Evolutionary conservation across 225 moss, liverwort and hornwort genomes (phyloP).

Genomic region (Climacium dendroides): DNA sequence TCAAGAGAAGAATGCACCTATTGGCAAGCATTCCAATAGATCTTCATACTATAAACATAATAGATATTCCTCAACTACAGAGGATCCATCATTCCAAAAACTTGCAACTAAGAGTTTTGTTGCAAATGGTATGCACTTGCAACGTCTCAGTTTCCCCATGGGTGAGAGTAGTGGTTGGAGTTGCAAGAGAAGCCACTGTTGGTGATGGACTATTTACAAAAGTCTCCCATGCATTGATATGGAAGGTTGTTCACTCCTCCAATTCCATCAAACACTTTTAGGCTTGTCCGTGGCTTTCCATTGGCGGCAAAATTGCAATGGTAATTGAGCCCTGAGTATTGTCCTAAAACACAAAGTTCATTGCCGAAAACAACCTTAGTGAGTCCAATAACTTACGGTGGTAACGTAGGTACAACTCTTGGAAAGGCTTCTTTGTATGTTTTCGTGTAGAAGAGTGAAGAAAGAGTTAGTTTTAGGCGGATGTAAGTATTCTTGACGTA

Average conservation of each 20-base stretch:
- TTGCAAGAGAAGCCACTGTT: neutral
- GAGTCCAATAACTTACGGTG: rapidly evolving
- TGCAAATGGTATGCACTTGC: neutral
- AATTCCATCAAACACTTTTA: neutral
- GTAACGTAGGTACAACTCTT: neutral
- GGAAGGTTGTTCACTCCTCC: neutral
- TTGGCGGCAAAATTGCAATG: neutral
- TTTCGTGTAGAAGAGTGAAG: neutral
- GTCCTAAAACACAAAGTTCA: neutral
- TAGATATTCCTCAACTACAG: neutral
- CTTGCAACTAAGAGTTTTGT: neutral
- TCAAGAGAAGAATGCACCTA: too few species aligned
- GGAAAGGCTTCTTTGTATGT: rapidly evolving
- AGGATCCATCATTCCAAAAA: neutral
- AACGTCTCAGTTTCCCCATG: neutral
- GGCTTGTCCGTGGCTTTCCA: neutral
- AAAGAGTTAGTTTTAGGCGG: neutral
- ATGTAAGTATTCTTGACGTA: neutral
- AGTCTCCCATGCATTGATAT: neutral
- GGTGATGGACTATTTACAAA: neutral
- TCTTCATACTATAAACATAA: neutral
- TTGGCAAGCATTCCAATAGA: neutral
- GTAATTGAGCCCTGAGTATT: neutral
- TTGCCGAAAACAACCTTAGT: too few species aligned
- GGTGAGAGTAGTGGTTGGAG: neutral